Evolutionary conservation across 2,329 filamentous ascomycete species (phyloP).

Genomic region (Colletotrichum shisoi): DNA sequence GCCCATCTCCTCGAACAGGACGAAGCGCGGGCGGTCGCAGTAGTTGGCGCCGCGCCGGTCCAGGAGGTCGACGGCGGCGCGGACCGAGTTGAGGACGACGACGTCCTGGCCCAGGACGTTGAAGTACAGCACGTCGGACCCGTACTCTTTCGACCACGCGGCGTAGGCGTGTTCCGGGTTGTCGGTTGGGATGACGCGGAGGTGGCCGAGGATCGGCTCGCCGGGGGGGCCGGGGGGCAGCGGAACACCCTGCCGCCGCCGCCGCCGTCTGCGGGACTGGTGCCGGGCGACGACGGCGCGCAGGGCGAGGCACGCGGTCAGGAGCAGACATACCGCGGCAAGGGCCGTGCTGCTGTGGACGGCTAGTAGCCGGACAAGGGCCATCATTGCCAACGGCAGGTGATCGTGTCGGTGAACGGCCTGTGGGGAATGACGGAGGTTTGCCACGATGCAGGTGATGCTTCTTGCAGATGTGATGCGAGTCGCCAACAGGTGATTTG

Average conservation of each 20-base stretch:
- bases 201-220: constrained; percentile 55
- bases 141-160: constrained; percentile 57
- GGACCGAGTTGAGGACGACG: constrained; percentile 55
- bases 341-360: constrained; percentile 19
- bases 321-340: constrained; percentile 25
- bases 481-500: neutral
- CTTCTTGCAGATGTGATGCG: neutral
- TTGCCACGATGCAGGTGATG: neutral
- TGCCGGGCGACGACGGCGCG: constrained; percentile 2
- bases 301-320: constrained; percentile 1
- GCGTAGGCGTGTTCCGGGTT: constrained; percentile 47
- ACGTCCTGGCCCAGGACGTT: constrained; percentile 46
- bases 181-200: constrained; percentile 52
- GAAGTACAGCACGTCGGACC: constrained; percentile 49
- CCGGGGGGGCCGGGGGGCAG: constrained; percentile 48
- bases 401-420: neutral
- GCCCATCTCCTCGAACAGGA: constrained; percentile 54
- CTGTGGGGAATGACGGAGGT: neutral
- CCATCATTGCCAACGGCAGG: neutral
- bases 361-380: neutral
- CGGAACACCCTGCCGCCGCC: constrained; percentile 30
- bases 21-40: constrained; percentile 55
- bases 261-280: neutral
- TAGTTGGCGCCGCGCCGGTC: constrained; percentile 57
- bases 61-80: constrained; percentile 54